Evolutionary conservation across 805 yeast species (phyloP).

Genomic region (Alloascoidea africana): DNA sequence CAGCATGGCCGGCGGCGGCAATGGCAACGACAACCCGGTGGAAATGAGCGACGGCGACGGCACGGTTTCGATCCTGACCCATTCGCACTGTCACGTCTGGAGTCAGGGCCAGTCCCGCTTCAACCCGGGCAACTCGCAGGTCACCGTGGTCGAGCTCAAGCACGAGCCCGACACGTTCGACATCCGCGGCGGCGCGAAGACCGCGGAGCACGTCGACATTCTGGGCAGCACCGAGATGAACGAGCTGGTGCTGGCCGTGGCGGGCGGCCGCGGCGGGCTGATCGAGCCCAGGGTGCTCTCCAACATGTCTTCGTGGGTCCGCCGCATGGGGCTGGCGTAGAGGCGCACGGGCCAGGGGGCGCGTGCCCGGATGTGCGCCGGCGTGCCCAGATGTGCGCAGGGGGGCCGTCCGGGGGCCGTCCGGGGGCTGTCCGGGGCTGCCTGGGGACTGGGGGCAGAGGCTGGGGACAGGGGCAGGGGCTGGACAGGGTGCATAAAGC

Average conservation of each 20-base stretch:
- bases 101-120: constrained; percentile 42
- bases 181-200: constrained; percentile 92
- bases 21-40: constrained; percentile 45
- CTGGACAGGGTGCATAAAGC: too few species aligned
- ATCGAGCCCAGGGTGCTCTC: constrained; percentile 50
- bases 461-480: too few species aligned
- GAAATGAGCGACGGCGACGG: constrained; percentile 91
- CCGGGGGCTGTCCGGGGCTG: too few species aligned
- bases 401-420: too few species aligned
- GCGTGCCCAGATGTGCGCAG: too few species aligned
- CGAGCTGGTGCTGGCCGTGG: constrained; percentile 71
- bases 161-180: constrained; percentile 92
- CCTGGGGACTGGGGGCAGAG: too few species aligned
- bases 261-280: constrained; percentile 60
- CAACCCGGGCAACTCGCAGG: constrained; percentile 66
- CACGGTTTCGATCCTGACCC: constrained; percentile 78
- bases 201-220: constrained; percentile 96
- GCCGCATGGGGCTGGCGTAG: constrained; percentile 35
- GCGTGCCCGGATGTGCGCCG: too few species aligned
- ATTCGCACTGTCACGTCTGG: constrained; percentile 88
- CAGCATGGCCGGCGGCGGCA: constrained; percentile 51
- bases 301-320: constrained; percentile 46
- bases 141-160: constrained; percentile 76
- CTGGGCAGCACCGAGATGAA: constrained; percentile 87
- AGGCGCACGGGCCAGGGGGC: too few species aligned